A percentile compares a stretch with the other conserved stretches of the same genome.
Conservation (phyloP, 2,329 filamentous ascomycete genomes). For the Cytospora schulzeri region DNA sequence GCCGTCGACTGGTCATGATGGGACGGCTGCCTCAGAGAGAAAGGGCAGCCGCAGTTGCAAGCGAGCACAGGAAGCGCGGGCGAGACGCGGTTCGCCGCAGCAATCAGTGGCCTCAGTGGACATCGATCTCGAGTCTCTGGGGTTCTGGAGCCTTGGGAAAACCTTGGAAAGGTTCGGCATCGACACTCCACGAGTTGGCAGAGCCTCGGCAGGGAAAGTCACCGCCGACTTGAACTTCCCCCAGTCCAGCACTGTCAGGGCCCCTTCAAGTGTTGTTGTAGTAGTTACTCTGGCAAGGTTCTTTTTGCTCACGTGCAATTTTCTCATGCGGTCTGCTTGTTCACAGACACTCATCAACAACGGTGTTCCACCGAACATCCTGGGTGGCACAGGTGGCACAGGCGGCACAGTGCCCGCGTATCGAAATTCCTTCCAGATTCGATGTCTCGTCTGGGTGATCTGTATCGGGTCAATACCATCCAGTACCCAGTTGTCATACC, state of each 20-base stretch:
- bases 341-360: conserved; percentile 3
- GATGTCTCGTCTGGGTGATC: not conserved
- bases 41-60: not conserved
- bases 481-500: not conserved
- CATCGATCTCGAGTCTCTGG: not conserved
- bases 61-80: conserved; percentile 1
- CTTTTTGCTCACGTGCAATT: conserved; percentile 10
- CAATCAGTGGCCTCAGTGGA: not conserved
- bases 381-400: conserved; percentile 2
- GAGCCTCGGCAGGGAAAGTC: not conserved
- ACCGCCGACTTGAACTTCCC: not conserved
- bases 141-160: not conserved
- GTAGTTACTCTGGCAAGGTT: conserved; percentile 1
- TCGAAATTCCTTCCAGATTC: not conserved
- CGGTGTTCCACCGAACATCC: conserved; percentile 16
- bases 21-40: conserved; percentile 4
- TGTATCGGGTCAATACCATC: not conserved
- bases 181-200: too few relatives aligned
- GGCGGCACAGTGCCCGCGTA: not conserved
- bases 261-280: not conserved
- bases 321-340: conserved; percentile 14
- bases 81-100: not conserved
- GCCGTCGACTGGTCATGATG: conserved; percentile 14
- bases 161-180: too few relatives aligned
- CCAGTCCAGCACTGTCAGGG: not conserved